phyloP scores from a whole-genome alignment of 2,329 filamentous ascomycete genomes.

The Phoma sp. region DNA sequence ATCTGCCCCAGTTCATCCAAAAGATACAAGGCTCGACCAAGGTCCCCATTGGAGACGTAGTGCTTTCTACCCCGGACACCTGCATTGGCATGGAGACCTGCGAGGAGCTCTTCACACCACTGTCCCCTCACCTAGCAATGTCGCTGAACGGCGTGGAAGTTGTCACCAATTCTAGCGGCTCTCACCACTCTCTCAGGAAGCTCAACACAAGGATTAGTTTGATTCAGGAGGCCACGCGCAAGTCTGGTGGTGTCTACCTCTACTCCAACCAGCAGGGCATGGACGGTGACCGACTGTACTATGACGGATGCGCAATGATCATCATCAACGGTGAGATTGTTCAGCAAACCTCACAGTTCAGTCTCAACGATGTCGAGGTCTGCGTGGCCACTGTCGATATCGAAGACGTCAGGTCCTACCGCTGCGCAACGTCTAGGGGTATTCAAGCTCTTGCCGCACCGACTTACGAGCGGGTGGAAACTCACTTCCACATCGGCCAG shows the following conservation, averaged over 20 bases:
- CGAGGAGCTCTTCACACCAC: slow-evolving; percentile 53
- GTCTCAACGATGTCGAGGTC: slow-evolving; percentile 60
- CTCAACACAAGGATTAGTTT: slow-evolving; percentile 68
- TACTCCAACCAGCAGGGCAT: slow-evolving; percentile 69
- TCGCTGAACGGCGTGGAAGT: slow-evolving; percentile 75
- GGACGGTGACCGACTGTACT: slow-evolving; percentile 45
- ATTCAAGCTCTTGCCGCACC: slow-evolving; percentile 62
- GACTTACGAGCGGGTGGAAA: slow-evolving; percentile 55
- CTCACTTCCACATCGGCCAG: slow-evolving; percentile 54
- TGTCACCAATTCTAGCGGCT: slow-evolving; percentile 70
- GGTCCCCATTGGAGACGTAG: slow-evolving; percentile 72
- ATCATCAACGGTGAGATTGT: slow-evolving; percentile 67
- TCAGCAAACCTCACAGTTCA: slow-evolving; percentile 71
- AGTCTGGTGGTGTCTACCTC: slow-evolving; percentile 65
- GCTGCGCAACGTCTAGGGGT: slow-evolving; percentile 62
- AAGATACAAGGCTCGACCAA: slow-evolving; percentile 61
- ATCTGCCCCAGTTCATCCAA: slow-evolving; percentile 61
- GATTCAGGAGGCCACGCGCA: slow-evolving; percentile 70
- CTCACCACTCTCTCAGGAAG: slow-evolving; percentile 72
- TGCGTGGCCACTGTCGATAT: slow-evolving; percentile 64
- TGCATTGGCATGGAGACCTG: slow-evolving; percentile 70
- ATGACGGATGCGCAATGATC: slow-evolving; percentile 65
- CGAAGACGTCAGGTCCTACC: slow-evolving; percentile 71
- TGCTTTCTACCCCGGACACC: slow-evolving; percentile 68
- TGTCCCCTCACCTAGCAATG: slow-evolving; percentile 63